Evolutionary conservation across 306 rosid genomes (phyloP).

Genomic region (Cicer yamashitae): DNA sequence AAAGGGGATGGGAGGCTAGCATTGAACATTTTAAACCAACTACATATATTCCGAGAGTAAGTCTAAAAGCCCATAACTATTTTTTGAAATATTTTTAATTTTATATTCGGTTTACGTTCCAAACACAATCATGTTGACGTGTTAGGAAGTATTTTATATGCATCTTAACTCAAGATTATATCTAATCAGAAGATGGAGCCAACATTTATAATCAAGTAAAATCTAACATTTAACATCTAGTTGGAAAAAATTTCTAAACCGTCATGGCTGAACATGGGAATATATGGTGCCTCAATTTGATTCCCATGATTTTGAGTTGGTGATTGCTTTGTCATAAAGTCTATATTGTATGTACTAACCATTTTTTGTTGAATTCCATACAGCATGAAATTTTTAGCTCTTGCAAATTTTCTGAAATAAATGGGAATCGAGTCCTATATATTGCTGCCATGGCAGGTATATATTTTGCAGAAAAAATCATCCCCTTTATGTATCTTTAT

Average conservation of each 20-base stretch:
- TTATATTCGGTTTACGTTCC: neutral
- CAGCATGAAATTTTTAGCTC: conserved; percentile 79
- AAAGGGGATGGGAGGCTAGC: neutral
- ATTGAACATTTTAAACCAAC: neutral
- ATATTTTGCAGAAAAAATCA: conserved; percentile 35
- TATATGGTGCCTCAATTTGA: conserved; percentile 25
- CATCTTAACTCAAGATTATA: conserved; percentile 4
- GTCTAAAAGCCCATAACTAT: conserved; percentile 12
- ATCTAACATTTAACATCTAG: conserved; percentile 12
- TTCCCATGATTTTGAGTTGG: conserved; percentile 22
- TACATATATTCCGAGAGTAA: conserved; percentile 20
- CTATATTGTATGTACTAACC: conserved; percentile 34
- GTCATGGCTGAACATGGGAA: conserved; percentile 15
- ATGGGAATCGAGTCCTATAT: conserved; percentile 61
- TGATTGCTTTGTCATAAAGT: conserved; percentile 19
- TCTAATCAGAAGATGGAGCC: conserved; percentile 24
- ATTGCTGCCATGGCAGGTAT: conserved; percentile 68
- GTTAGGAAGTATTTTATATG: conserved; percentile 31
- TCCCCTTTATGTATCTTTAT: conserved; percentile 29
- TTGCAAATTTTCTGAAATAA: conserved; percentile 77
- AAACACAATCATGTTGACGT: conserved; percentile 19
- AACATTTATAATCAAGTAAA: conserved; percentile 12
- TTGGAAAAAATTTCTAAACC: neutral
- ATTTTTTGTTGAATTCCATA: conserved; percentile 43
- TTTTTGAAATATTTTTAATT: neutral